phyloP scores from a whole-genome alignment of 768 basidiomycete genomes.

The Suillus cothurnatus region DNA sequence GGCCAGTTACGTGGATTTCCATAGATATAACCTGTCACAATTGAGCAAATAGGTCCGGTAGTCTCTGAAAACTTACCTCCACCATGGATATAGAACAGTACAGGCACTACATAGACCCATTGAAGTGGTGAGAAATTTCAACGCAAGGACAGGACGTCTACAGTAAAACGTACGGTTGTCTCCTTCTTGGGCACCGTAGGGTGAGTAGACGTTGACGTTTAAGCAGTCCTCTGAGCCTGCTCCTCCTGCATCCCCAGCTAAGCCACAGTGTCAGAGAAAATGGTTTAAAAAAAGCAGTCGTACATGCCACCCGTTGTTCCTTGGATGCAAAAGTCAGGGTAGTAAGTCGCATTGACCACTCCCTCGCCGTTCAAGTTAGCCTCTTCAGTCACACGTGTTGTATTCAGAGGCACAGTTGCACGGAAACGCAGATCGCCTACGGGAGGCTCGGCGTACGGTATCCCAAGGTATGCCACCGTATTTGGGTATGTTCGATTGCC shows the following conservation, averaged over 20 bases:
- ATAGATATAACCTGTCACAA: conserved; percentile 47
- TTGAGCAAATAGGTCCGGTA: background rate
- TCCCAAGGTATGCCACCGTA: conserved; percentile 56
- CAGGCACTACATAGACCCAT: conserved; percentile 33
- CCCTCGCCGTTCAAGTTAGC: conserved; percentile 28
- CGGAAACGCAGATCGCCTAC: conserved; percentile 46
- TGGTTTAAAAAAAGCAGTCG: too few relatives aligned
- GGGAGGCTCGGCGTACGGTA: conserved; percentile 50
- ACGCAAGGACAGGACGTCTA: background rate
- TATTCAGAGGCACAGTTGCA: conserved; percentile 55
- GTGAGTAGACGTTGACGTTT: conserved; percentile 69
- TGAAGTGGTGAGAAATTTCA: background rate
- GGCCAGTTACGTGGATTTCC: conserved; percentile 70
- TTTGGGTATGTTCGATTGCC: conserved; percentile 55
- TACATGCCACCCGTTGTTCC: conserved; percentile 50
- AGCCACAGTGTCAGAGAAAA: background rate
- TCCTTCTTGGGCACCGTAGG: conserved; percentile 45
- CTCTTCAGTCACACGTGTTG: conserved; percentile 41
- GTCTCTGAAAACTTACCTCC: conserved; percentile 28
- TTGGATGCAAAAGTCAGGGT: conserved; percentile 64
- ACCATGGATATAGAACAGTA: conserved; percentile 44
- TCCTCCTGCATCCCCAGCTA: conserved; percentile 60
- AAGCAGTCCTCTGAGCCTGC: conserved; percentile 70
- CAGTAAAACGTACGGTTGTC: conserved; percentile 45
- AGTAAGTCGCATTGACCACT: conserved; percentile 52